Evolutionary conservation across 1,139 yeast genomes (phyloP).

Genomic region (Debaryomycetaceae sp.): DNA sequence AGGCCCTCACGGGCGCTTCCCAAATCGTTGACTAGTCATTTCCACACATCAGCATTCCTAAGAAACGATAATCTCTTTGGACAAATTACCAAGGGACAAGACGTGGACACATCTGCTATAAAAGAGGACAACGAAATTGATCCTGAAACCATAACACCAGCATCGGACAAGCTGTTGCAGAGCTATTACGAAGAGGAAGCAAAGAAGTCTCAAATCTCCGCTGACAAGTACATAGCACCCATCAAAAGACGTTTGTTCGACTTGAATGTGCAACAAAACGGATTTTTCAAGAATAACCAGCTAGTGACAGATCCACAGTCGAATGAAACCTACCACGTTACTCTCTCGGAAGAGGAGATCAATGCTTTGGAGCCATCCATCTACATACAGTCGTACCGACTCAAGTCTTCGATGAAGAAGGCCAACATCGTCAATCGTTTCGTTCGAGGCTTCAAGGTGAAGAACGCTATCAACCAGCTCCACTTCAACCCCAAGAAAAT

Average conservation of each 20-base stretch:
- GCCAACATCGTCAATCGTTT: slow-evolving; percentile 79
- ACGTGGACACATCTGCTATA: slow-evolving; percentile 7
- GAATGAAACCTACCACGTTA: slow-evolving; percentile 52
- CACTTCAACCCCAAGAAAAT: slow-evolving; percentile 83
- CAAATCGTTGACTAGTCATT: slow-evolving; percentile 7
- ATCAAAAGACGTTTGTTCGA: slow-evolving; percentile 64
- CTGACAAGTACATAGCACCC: slow-evolving; percentile 57
- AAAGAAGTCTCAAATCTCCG: slow-evolving; percentile 22
- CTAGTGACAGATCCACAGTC: slow-evolving; percentile 41
- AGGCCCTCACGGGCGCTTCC: not conserved
- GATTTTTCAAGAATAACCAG: slow-evolving; percentile 71
- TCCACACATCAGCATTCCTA: slow-evolving; percentile 9
- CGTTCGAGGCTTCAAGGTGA: slow-evolving; percentile 64
- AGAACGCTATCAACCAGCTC: slow-evolving; percentile 85
- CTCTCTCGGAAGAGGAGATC: slow-evolving; percentile 61
- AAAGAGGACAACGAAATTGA: slow-evolving; percentile 11
- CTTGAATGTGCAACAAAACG: slow-evolving; percentile 58
- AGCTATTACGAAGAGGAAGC: slow-evolving; percentile 31
- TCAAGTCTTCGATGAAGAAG: slow-evolving; percentile 84
- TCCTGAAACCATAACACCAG: slow-evolving; percentile 18
- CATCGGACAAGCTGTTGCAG: slow-evolving; percentile 34
- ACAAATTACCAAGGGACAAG: slow-evolving; percentile 21
- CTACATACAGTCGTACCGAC: slow-evolving; percentile 70
- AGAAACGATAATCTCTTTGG: slow-evolving; percentile 21
- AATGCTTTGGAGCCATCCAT: slow-evolving; percentile 82